A percentile compares a stretch with the other conserved stretches of the same genome.
phyloP scores from a whole-genome alignment of 768 basidiomycete genomes.

The Nidularia pulvinata region DNA sequence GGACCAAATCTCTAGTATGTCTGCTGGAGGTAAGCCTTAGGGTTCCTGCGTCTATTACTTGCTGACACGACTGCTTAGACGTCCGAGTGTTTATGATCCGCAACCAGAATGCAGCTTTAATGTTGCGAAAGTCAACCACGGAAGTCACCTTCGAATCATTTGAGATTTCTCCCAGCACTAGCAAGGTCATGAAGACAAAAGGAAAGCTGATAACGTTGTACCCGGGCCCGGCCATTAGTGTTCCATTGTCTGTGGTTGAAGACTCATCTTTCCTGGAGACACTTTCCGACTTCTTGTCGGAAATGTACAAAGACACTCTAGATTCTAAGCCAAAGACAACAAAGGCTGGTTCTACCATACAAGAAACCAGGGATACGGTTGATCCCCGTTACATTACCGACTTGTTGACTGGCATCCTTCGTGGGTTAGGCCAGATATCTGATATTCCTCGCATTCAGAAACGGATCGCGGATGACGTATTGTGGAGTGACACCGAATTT shows the following conservation, averaged over 20 bases:
- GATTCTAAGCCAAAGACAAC: conserved; percentile 28
- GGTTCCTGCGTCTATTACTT: background rate
- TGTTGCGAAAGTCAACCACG: conserved; percentile 26
- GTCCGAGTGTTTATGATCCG: conserved; percentile 16
- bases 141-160: conserved; percentile 41
- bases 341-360: conserved; percentile 31
- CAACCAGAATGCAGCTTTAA: conserved; percentile 47
- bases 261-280: conserved; percentile 26
- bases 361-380: conserved; percentile 35
- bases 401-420: conserved; percentile 45
- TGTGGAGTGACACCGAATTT: conserved; percentile 30
- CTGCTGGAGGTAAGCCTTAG: background rate
- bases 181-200: conserved; percentile 27
- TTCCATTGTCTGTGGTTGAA: conserved; percentile 24
- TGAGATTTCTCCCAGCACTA: conserved; percentile 35
- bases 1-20: background rate
- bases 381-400: conserved; percentile 50
- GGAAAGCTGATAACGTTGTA: conserved; percentile 46
- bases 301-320: conserved; percentile 29
- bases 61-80: background rate
- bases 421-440: conserved; percentile 27
- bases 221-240: conserved; percentile 40
- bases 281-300: conserved; percentile 33
- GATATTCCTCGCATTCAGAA: conserved; percentile 30
- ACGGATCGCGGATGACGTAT: conserved; percentile 44